Evolutionary conservation across 805 yeast species (phyloP).

Genomic region (Teunomyces lycoperdinae): DNA sequence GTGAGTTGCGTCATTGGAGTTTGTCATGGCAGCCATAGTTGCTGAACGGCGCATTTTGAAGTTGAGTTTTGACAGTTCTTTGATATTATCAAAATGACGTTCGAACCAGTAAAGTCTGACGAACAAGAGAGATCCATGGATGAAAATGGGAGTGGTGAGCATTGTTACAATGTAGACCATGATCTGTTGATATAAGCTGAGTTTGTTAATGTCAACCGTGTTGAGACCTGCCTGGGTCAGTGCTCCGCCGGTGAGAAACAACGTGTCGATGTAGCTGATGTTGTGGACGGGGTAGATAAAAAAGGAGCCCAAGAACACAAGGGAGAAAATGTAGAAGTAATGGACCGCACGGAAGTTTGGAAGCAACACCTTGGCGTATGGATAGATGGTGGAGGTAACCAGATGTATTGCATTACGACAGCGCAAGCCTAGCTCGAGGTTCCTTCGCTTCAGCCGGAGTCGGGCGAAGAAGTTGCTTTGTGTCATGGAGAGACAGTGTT

Average conservation of each 20-base stretch:
- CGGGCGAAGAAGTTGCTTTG: constrained; percentile 5
- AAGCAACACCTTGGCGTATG: constrained; percentile 38
- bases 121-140: constrained; percentile 75
- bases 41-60: constrained; percentile 80
- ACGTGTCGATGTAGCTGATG: constrained; percentile 67
- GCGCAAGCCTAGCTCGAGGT: constrained; percentile 14
- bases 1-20: constrained; percentile 25
- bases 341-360: constrained; percentile 65
- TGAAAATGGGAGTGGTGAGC: constrained; percentile 82
- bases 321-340: constrained; percentile 62
- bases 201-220: constrained; percentile 63
- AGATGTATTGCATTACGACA: constrained; percentile 35
- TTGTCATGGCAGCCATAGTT: constrained; percentile 57
- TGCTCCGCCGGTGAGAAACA: constrained; percentile 74
- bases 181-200: constrained; percentile 78
- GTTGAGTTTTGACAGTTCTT: constrained; percentile 70
- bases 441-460: constrained; percentile 5
- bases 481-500: not conserved
- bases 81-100: constrained; percentile 78
- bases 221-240: constrained; percentile 91
- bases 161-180: constrained; percentile 59
- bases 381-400: constrained; percentile 36
- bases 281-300: constrained; percentile 74
- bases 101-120: constrained; percentile 88
- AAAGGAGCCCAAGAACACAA: constrained; percentile 67